A percentile compares a stretch with the other conserved stretches of the same genome.
Conservation (phyloP, 2,329 filamentous ascomycete genomes). For the Colletotrichum paranaense region DNA sequence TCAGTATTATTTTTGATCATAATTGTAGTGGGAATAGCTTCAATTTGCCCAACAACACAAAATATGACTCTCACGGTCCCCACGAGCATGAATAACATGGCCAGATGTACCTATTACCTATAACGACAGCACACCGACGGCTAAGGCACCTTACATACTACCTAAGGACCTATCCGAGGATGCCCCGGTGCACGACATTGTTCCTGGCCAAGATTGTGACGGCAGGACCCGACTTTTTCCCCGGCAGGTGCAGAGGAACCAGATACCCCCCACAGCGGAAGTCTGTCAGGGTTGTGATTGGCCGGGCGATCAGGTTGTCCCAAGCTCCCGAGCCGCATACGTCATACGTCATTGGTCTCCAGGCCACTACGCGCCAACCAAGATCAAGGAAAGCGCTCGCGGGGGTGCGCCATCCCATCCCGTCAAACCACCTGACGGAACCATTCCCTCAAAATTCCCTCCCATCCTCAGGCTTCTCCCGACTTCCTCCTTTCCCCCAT, state of each 20-base stretch:
- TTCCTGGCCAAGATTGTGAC: slow-evolving; percentile 21
- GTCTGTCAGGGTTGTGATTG: slow-evolving; percentile 6
- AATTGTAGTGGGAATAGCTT: neutral
- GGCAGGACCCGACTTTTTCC: slow-evolving; percentile 12
- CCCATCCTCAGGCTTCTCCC: slow-evolving; percentile 2
- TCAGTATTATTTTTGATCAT: neutral
- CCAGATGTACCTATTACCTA: too few relatives aligned
- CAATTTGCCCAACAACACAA: neutral
- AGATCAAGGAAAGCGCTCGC: slow-evolving; percentile 34
- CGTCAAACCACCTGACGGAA: slow-evolving; percentile 24
- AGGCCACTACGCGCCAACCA: slow-evolving; percentile 24
- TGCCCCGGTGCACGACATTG: slow-evolving; percentile 15
- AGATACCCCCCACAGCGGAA: slow-evolving; percentile 1
- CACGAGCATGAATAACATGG: slow-evolving; percentile 10
- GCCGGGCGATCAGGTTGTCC: slow-evolving; percentile 9
- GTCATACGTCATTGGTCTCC: slow-evolving; percentile 33
- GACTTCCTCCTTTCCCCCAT: slow-evolving; percentile 17
- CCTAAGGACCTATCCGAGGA: neutral
- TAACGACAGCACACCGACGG: neutral
- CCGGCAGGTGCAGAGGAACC: neutral
- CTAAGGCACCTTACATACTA: neutral
- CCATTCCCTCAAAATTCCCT: neutral
- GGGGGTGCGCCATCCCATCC: neutral
- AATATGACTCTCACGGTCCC: neutral
- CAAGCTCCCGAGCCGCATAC: slow-evolving; percentile 35